Base-by-base conservation (phyloP, 2,329 filamentous ascomycete genomes). In the Fusarium sublunatum region DNA sequence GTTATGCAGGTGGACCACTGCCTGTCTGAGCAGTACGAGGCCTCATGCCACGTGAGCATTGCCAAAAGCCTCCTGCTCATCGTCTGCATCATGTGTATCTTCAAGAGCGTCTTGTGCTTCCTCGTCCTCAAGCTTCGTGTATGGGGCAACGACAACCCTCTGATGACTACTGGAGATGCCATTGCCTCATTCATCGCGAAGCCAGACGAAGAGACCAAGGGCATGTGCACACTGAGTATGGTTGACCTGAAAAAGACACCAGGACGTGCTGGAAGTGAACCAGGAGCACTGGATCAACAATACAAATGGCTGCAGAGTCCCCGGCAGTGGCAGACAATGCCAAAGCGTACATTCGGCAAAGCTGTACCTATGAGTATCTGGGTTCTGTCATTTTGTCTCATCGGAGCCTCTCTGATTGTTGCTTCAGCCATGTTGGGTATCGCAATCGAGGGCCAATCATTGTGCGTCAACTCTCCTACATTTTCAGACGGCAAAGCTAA, bases 101-200 rank as follows among this genome's bases (percentile, higher is more conserved):
- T 65, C 7, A 64, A 64, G 34, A 44, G 61, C 9, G 6, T 34
- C 0, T 12, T 68, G 0, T 65, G 65, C 29, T 40, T 56, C 3
- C 7, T 58, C 3, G 63, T 60, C 2, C 25, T 65, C 2, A 54
- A 34, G 1, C 19, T 60, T 11, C 38, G 64, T 1, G 52, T 57
- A 4, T 68, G 64, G 64, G 59, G 54, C 0, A 1, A 36, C 0
- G 58, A 68, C 1, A 31, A 58, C 3, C 64, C 65, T 22, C 39
- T 68, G 0, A 55, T 68, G 48, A 68, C 64, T 0, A 54, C 61
- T 0, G 64, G 64, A 12, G 65, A 67, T 38, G 65, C 65, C 0
- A 62, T 67, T 1, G 60, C 61, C 13, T 67, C 65, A 3, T 67
- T 67, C 5, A 55, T 67, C 1, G 31, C 48, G 1, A 65, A 7